Evolutionary conservation across 805 yeast genomes (phyloP).

Genomic region (Grigorovia transvaalensis): DNA sequence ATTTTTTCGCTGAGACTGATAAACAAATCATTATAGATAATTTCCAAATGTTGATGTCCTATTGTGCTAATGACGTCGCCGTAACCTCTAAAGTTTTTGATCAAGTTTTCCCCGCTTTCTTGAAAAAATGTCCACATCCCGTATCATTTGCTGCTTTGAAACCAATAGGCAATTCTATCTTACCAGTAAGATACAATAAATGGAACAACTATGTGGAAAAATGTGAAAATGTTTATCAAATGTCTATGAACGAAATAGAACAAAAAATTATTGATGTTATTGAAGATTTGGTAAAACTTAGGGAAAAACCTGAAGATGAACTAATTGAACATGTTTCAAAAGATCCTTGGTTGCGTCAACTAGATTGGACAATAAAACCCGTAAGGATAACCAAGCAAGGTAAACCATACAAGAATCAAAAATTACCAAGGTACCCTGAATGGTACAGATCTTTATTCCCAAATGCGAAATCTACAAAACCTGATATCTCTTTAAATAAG

Average conservation of each 20-base stretch:
- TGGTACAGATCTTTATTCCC: conserved; percentile 69
- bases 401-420: conserved; percentile 58
- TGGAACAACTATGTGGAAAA: conserved; percentile 67
- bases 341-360: conserved; percentile 86
- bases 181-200: conserved; percentile 57
- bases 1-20: conserved; percentile 47
- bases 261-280: conserved; percentile 50
- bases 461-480: conserved; percentile 28
- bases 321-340: conserved; percentile 15
- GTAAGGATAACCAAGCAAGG: conserved; percentile 58
- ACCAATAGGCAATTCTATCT: conserved; percentile 57
- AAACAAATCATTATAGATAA: conserved; percentile 43
- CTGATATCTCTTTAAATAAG: conserved; percentile 59
- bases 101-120: conserved; percentile 60
- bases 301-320: conserved; percentile 22
- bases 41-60: conserved; percentile 53
- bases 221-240: conserved; percentile 59
- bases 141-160: conserved; percentile 83
- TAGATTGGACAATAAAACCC: conserved; percentile 74
- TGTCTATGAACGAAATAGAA: conserved; percentile 47
- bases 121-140: conserved; percentile 75
- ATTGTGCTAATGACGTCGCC: conserved; percentile 79
- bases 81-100: conserved; percentile 63
- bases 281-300: conserved; percentile 41
- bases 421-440: conserved; percentile 80